Conservation (phyloP, 2,329 filamentous ascomycete species). For the Hypoxylon sp. region DNA sequence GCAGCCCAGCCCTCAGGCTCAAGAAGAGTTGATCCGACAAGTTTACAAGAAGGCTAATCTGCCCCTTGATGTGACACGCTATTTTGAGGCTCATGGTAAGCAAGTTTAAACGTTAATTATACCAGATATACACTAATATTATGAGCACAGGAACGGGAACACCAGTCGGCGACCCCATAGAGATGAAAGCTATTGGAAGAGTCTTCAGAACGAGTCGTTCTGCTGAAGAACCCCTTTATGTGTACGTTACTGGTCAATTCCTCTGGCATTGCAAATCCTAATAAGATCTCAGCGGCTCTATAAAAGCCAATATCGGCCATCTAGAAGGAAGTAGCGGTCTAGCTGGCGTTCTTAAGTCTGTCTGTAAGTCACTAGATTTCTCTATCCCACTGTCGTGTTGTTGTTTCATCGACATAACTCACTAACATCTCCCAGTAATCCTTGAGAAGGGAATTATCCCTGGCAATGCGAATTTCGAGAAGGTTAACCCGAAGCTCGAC, state of each 20-base stretch:
- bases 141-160: constrained; percentile 58
- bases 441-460: constrained; percentile 54
- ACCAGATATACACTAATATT: constrained; percentile 9
- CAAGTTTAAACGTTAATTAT: neutral
- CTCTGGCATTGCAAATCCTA: constrained; percentile 18
- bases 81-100: constrained; percentile 55
- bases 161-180: constrained; percentile 59
- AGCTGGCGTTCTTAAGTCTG: constrained; percentile 53
- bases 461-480: constrained; percentile 51
- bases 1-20: constrained; percentile 51
- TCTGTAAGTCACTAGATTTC: constrained; percentile 34
- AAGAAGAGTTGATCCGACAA: constrained; percentile 54
- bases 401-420: neutral
- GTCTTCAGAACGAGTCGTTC: constrained; percentile 48
- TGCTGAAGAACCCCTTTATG: constrained; percentile 47
- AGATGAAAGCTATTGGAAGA: constrained; percentile 57
- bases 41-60: constrained; percentile 53
- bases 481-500: constrained; percentile 49
- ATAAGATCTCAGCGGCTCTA: constrained; percentile 43
- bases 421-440: constrained; percentile 43
- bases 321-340: constrained; percentile 50
- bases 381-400: no score
- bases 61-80: constrained; percentile 46
- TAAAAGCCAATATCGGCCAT: constrained; percentile 51
- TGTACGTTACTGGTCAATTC: constrained; percentile 47